Base-by-base conservation (phyloP, 2,329 filamentous ascomycete genomes). In the Penicillium sp. region DNA sequence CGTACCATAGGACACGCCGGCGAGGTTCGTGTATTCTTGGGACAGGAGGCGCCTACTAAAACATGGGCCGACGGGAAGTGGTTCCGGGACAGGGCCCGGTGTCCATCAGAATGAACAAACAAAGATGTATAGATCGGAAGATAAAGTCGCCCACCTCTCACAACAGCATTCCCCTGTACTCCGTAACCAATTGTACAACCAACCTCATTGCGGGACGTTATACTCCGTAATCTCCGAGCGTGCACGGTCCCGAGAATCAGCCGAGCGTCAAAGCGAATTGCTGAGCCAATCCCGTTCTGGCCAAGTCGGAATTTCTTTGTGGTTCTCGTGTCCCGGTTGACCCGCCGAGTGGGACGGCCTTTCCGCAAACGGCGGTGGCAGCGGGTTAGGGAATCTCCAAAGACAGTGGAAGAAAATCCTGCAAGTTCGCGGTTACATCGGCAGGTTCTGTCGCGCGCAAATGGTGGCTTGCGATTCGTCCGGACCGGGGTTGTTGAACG, bases 51-150 rank as follows among this genome's bases (percentile, higher is more conserved):
- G 33, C 50, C 43, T 31, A 23, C 27, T 45, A 47, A 60, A 62
- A 62, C 60, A 60, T 62, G 60, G 60, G 55, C 53, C 37, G 58
- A 14, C 53, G 14, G 42, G 35, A 25, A 48, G 23, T 58, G 58
- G 60, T 56, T 54, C 58, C 53, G 50, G 49, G 54, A 39, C 54
- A 57, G 55, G 51, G 47, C 25, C 53, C 46, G 26, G 39, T 25
- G 19, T 26, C 39, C 19, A 53, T 44, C 43, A 50, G 53, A 59
- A 55, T 19, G 42, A 25, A 44, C 43, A 8, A 53, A 37, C 31
- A 55, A 26, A 25, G 48, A 50, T 10, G 31, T 35, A 31, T 26
- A 31, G 14, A 26, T 31, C 14, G 27, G 45, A 33, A 21, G 27
- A 29, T 29, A 29, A 13, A 19, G 25, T 29, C 25, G 21, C 26